Evolutionary conservation across 2,329 filamentous ascomycete genomes (phyloP).

Genomic region (Fusarium heterosporum): DNA sequence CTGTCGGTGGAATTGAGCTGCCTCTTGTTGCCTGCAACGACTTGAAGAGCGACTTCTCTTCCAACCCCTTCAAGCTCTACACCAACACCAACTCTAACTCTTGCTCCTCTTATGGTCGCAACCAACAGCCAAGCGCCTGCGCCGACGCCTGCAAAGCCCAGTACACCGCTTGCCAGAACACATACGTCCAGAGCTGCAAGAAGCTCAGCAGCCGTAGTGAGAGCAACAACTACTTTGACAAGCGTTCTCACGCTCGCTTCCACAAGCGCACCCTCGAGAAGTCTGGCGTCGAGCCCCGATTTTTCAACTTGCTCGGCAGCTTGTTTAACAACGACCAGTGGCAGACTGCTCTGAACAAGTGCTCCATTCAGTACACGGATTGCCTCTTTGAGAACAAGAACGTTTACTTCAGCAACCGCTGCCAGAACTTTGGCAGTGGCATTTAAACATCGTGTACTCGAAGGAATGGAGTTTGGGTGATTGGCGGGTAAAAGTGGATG

Average conservation of each 20-base stretch:
- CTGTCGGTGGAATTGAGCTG: conserved; percentile 64
- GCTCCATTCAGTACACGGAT: conserved; percentile 62
- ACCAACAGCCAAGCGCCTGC: conserved; percentile 57
- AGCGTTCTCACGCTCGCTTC: conserved; percentile 39
- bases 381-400: conserved; percentile 59
- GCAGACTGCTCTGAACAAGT: conserved; percentile 55
- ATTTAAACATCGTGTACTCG: conserved; percentile 13
- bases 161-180: conserved; percentile 60
- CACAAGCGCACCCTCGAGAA: conserved; percentile 45
- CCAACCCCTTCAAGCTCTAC: conserved; percentile 66
- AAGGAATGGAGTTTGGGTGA: conserved; percentile 4
- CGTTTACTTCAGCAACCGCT: conserved; percentile 55
- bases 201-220: conserved; percentile 45
- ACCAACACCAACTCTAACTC: conserved; percentile 55
- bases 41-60: conserved; percentile 55
- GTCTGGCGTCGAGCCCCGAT: conserved; percentile 44
- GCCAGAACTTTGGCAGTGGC: conserved; percentile 52
- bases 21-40: conserved; percentile 69
- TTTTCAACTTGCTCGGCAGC: conserved; percentile 45
- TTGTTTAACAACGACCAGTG: conserved; percentile 49
- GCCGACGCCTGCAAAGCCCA: conserved; percentile 65
- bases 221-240: conserved; percentile 32
- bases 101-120: conserved; percentile 59
- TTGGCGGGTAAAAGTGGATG: conserved; percentile 7
- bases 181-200: conserved; percentile 64